Percentiles rank a stretch among this genome's conserved stretches.
Evolutionary conservation across 768 basidiomycete genomes (phyloP).

Genomic region (Tricholoma flavovirens): DNA sequence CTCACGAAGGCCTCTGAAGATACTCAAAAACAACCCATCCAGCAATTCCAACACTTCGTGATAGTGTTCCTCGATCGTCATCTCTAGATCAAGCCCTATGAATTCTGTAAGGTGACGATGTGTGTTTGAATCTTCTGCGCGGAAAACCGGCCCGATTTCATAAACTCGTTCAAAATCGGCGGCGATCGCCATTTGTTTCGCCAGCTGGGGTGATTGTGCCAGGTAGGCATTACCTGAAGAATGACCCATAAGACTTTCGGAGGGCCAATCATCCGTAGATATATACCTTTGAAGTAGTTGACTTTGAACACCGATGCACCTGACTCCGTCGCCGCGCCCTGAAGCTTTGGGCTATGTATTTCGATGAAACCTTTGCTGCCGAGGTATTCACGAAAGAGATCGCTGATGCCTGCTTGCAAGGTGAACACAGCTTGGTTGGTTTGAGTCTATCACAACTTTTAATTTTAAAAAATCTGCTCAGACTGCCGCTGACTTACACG

Average conservation of each 20-base stretch:
- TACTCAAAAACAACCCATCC: constrained; percentile 77
- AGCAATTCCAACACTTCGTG: constrained; percentile 95
- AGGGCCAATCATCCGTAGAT: background rate
- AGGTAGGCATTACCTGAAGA: constrained; percentile 77
- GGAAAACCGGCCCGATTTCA: constrained; percentile 95
- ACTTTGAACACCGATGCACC: constrained; percentile 99
- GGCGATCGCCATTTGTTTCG: constrained; percentile 99
- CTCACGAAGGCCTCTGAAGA: constrained; percentile 80
- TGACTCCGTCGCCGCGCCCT: constrained; percentile 94
- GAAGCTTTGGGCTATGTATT: constrained; percentile 96
- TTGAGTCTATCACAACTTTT: constrained; percentile 54
- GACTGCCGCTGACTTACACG: constrained; percentile 48
- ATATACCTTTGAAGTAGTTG: constrained; percentile 87
- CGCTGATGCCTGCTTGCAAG: constrained; percentile 82
- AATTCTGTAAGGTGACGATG: constrained; percentile 99
- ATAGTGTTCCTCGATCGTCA: constrained; percentile 98
- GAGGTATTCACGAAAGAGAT: constrained; percentile 82
- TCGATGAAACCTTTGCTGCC: constrained; percentile 75
- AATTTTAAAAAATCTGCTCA: background rate
- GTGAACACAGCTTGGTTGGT: constrained; percentile 96
- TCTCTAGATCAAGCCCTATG: constrained; percentile 97
- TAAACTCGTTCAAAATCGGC: constrained; percentile 98
- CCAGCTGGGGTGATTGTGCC: constrained; percentile 94
- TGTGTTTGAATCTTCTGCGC: constrained; percentile 95
- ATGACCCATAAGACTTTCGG: background rate